Conservation (phyloP, 192 early-diverging fungal genomes). For the Dissophora ornata region DNA sequence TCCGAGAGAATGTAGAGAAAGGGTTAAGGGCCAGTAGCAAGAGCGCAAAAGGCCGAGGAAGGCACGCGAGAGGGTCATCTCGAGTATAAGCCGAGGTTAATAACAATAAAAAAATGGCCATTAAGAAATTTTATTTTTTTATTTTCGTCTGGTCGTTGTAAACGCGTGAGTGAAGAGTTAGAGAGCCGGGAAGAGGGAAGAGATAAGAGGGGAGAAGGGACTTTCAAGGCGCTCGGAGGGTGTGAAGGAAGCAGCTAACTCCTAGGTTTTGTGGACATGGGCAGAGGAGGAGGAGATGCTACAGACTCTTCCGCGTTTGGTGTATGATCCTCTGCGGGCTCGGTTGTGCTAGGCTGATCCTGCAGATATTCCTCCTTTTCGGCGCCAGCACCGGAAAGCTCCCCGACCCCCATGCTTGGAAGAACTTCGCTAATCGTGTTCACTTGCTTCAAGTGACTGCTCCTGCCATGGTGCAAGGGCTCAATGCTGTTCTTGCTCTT, state of each 20-base stretch:
- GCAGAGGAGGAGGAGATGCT: slow-evolving; percentile 4
- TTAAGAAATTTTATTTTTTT: too few species aligned
- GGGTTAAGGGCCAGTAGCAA: background rate
- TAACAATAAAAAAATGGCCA: too few species aligned
- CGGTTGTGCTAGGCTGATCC: too few species aligned
- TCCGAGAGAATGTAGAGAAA: background rate
- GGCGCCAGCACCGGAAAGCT: too few species aligned
- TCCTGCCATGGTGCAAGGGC: background rate
- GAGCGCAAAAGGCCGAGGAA: background rate
- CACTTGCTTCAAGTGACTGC: background rate
- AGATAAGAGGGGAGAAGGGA: too few species aligned
- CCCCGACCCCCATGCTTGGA: background rate
- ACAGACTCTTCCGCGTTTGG: too few species aligned
- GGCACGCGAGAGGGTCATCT: too few species aligned
- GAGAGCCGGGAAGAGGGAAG: background rate
- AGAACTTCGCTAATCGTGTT: background rate
- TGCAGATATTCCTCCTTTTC: background rate
- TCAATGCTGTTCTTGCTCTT: background rate
- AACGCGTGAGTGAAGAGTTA: background rate
- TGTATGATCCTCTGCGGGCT: too few species aligned
- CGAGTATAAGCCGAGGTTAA: too few species aligned
- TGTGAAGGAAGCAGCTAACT: background rate
- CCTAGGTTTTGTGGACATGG: background rate
- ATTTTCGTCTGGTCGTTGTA: too few species aligned
- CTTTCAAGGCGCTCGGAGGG: too few species aligned